These are phyloP conservation scores for Globisporangium viniferum DNA, from an alignment of 352 stramenopile genomes.

Conservation along the genomic window DNA sequence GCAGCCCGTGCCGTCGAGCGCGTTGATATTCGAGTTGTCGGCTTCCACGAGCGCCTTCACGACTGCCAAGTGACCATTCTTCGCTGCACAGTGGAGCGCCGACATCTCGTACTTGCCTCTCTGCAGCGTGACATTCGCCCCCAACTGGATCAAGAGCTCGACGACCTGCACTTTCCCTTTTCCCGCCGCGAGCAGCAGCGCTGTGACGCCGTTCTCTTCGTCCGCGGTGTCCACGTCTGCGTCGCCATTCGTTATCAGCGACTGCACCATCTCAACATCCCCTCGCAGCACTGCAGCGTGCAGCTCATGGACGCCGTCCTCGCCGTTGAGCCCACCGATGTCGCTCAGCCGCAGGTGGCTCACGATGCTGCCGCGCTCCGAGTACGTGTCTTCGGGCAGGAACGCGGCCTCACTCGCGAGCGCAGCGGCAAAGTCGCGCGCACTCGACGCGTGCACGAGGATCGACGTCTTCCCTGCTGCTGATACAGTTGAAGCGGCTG, in stretches of 20 bases:
- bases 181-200: constrained; percentile 17
- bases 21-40: not conserved
- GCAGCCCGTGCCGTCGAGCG: constrained; percentile 15
- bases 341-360: constrained; percentile 13
- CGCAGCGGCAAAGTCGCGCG: constrained; percentile 16
- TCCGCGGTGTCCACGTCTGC: constrained; percentile 14
- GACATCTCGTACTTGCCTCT: constrained; percentile 13
- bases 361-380: constrained; percentile 11
- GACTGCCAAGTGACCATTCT: constrained; percentile 8
- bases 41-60: constrained; percentile 5
- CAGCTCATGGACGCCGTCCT: constrained; percentile 1
- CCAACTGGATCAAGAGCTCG: constrained; percentile 10
- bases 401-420: constrained; percentile 13
- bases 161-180: constrained; percentile 15
- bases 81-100: constrained; percentile 16
- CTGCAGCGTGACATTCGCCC: constrained; percentile 9
- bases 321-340: not conserved
- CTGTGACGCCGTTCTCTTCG: constrained; percentile 9
- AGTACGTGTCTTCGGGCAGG: constrained; percentile 12
- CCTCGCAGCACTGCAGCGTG: constrained; percentile 13
- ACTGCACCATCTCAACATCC: constrained; percentile 9
- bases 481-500: not conserved
- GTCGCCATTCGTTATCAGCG: constrained; percentile 10
- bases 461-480: not conserved
- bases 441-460: constrained; percentile 14